Base-by-base conservation (phyloP, 2,329 filamentous ascomycete genomes). In the Fusarium torulosum region DNA sequence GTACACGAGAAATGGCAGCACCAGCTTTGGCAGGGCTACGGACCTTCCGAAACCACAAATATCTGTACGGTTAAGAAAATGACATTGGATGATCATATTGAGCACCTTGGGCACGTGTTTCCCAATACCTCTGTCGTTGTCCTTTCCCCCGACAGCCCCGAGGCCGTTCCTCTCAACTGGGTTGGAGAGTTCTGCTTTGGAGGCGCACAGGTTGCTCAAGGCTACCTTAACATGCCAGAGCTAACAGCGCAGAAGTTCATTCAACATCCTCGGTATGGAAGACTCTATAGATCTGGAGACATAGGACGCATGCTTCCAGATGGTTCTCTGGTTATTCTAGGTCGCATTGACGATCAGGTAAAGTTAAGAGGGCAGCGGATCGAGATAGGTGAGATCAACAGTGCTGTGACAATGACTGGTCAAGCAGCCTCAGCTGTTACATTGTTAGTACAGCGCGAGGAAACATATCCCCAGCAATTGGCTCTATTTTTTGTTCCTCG, bases 121-220 rank as follows among this genome's bases (percentile, higher is more conserved):
- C 79, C 83, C 11, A 97, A 95, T 63, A 96, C 92, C 0, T 96
- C 92, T 0, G 85, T 87, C 0, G 88, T 93, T 59, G 87, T 96
- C 3, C 75, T 91, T 17, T 74, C 72, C 19, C 77, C 77, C 0
- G 78, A 79, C 6, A 74, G 79, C 4, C 73, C 88, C 6, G 77
- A 84, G 0, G 72, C 88, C 2, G 79, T 94, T 0, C 92, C 92
- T 0, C 76, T 86, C 8, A 93, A 93, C 4, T 91, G 88, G 65
- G 81, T 93, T 17, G 94, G 94, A 13, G 94, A 97, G 75, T 83
- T 97, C 8, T 96, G 92, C 73, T 96, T 97, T 75, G 93, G 93
- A 15, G 94, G 94, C 13, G 87, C 92, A 47, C 94, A 97, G 78
- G 88, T 97, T 7, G 89, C 88, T 41, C 83, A 85, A 38, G 93